Evolutionary conservation across 2,329 filamentous ascomycete genomes (phyloP).

Genomic region (Ceratocystis variospora): DNA sequence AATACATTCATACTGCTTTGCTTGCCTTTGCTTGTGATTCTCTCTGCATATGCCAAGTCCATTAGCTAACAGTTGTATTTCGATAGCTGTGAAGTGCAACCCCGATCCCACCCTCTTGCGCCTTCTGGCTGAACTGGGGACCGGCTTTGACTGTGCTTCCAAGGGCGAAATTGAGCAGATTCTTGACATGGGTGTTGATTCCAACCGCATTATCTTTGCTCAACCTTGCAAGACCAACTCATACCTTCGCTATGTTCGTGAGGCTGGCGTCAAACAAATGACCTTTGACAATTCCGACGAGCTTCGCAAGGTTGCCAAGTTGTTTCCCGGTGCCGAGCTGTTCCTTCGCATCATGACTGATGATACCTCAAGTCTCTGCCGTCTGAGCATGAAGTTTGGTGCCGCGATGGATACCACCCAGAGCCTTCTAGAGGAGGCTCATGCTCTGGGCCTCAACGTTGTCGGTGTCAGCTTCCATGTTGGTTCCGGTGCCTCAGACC

Average conservation of each 20-base stretch:
- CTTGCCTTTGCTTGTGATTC: not conserved
- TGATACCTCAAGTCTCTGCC: conserved; percentile 86
- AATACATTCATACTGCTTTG: too few species aligned
- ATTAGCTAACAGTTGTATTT: not conserved
- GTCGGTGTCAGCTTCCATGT: conserved; percentile 97
- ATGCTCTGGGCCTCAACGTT: conserved; percentile 72
- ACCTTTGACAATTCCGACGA: conserved; percentile 98
- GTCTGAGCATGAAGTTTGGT: conserved; percentile 93
- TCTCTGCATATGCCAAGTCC: not conserved
- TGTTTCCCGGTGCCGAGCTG: conserved; percentile 78
- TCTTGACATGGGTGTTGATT: conserved; percentile 65
- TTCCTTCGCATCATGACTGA: conserved; percentile 92
- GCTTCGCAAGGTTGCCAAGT: conserved; percentile 90
- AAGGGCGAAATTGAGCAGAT: conserved; percentile 95
- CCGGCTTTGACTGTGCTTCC: conserved; percentile 95
- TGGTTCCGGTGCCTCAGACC: conserved; percentile 88
- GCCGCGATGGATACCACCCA: conserved; percentile 72
- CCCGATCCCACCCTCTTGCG: conserved; percentile 79
- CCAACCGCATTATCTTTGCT: conserved; percentile 91
- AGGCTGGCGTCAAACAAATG: conserved; percentile 86
- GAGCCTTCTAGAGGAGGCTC: conserved; percentile 64
- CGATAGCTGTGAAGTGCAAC: conserved; percentile 91
- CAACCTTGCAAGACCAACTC: conserved; percentile 99
- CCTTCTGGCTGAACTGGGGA: conserved; percentile 75
- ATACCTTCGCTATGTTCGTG: conserved; percentile 80